These are phyloP conservation scores for Hypoxylon lienhwacheense DNA, from an alignment of 495 filamentous ascomycete species.

Conservation along the genomic window DNA sequence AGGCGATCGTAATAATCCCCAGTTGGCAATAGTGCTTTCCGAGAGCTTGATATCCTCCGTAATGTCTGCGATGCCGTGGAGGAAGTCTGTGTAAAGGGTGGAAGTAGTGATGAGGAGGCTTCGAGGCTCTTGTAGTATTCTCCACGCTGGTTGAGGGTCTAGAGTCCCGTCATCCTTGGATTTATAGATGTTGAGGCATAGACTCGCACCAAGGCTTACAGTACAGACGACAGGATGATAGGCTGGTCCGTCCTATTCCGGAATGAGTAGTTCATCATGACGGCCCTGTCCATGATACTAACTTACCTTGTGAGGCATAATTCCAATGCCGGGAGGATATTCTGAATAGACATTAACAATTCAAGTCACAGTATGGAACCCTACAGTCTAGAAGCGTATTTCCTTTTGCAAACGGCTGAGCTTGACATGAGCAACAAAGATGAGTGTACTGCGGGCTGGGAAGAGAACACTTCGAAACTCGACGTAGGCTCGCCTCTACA, in stretches of 20 bases:
- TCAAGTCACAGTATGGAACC: not conserved
- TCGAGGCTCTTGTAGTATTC: slow-evolving; percentile 84
- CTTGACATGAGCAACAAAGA: not conserved
- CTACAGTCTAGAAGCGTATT: slow-evolving; percentile 1
- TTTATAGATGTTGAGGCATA: slow-evolving; percentile 77
- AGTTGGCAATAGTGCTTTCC: slow-evolving; percentile 74
- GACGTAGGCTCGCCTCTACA: slow-evolving; percentile 2
- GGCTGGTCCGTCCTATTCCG: slow-evolving; percentile 67
- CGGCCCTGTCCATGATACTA: slow-evolving; percentile 3
- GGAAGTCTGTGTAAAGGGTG: slow-evolving; percentile 67
- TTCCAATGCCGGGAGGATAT: slow-evolving; percentile 84
- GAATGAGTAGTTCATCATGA: slow-evolving; percentile 25
- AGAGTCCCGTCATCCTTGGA: slow-evolving; percentile 58
- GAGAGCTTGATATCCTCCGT: slow-evolving; percentile 61
- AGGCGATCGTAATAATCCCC: slow-evolving; percentile 70
- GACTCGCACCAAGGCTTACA: slow-evolving; percentile 74
- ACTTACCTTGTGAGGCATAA: slow-evolving; percentile 83
- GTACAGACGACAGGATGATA: slow-evolving; percentile 90
- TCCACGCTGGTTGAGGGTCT: slow-evolving; percentile 55
- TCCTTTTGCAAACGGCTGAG: not conserved
- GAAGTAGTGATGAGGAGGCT: slow-evolving; percentile 75
- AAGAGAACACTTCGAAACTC: not conserved
- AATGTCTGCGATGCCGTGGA: slow-evolving; percentile 75
- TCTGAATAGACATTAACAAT: slow-evolving; percentile 49
- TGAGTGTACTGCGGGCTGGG: not conserved